Evolutionary conservation across 768 basidiomycete genomes (phyloP), one percentile per base, ranked within the genome.

Genomic region (Boletus tylopilopsis): DNA sequence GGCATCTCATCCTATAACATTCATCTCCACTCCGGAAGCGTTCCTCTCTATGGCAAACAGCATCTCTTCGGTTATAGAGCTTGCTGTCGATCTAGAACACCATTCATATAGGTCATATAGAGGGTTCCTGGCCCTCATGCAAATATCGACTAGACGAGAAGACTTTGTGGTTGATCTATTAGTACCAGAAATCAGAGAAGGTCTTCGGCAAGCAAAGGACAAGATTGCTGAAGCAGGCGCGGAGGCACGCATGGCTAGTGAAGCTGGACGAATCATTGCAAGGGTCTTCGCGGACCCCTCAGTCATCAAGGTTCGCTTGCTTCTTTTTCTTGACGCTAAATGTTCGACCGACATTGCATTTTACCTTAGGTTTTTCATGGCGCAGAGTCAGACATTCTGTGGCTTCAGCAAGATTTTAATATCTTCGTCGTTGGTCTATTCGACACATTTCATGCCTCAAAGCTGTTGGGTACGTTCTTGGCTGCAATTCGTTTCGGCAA

Each of bases 391-490:
- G 96, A 99, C 64, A 85, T 98, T 36, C 72, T 93, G 6, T 98
- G 96, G 96, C 78, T 98, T 16, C 95, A 99, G 64, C 90, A 93
- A 67, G 87, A 98, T 64, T 94, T 98, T 64, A 90, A 90, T 50
- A 63, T 98, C 8, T 98, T 92, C 68, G 75, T 98, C 45, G 94
- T 99, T 53, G 90, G 92, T 49, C 70, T 98, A n/a, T 98, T 99
- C 64, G 95, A 99, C 63, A 98, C 96, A 0, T 97, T 82, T 66
- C 93, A 98, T 57, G 95, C 94, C 2, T 93, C 94, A 0, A 90
- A 87, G 61, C 71, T 89, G 1, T 73, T 98, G 42, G 84, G 89
- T 89, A 61, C 42, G 47, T 39, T 24, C 2, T 10, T 19, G 29
- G 8, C 30, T 39, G 8, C 25, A 24, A 33, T 18, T 50, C 42